phyloP scores from a whole-genome alignment of 805 yeast species.

The Ogataea ganodermae region DNA sequence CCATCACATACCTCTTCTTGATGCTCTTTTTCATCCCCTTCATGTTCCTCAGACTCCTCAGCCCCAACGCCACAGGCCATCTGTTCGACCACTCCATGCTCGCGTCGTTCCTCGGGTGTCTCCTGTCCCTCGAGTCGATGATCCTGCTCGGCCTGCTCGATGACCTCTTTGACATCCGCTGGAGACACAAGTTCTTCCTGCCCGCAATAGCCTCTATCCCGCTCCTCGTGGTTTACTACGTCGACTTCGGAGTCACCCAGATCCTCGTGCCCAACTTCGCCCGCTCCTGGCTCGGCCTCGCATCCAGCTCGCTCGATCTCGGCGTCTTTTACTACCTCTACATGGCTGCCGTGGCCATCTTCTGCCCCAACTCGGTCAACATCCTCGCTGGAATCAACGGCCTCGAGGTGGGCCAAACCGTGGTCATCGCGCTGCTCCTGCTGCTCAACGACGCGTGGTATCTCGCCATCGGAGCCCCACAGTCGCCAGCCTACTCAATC shows the following conservation, averaged over 20 bases:
- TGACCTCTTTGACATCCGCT: conserved; percentile 91
- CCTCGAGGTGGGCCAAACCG: conserved; percentile 91
- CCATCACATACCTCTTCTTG: conserved; percentile 74
- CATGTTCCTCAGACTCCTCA: conserved; percentile 74
- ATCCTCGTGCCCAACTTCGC: conserved; percentile 79
- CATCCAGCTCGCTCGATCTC: conserved; percentile 59
- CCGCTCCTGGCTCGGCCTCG: conserved; percentile 40
- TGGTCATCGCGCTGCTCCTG: conserved; percentile 71
- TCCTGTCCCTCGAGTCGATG: conserved; percentile 81
- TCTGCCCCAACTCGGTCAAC: conserved; percentile 94
- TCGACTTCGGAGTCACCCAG: conserved; percentile 90
- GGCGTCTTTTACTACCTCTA: conserved; percentile 80
- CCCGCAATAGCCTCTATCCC: conserved; percentile 97
- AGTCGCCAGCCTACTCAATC: conserved; percentile 69
- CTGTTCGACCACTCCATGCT: conserved; percentile 79
- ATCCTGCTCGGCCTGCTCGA: conserved; percentile 86
- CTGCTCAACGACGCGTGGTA: conserved; percentile 78
- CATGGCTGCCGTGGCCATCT: conserved; percentile 90
- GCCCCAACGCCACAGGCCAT: conserved; percentile 24
- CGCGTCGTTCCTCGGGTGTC: conserved; percentile 82
- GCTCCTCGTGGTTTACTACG: conserved; percentile 83
- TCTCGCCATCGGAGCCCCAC: conserved; percentile 34
- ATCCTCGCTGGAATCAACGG: conserved; percentile 97
- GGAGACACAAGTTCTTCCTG: conserved; percentile 95
- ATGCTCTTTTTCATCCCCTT: conserved; percentile 89